Evolutionary conservation across 225 moss, liverwort and hornwort species (phyloP), one percentile per base, ranked within the genome.

Genomic region (Sphagnum tenellum): DNA sequence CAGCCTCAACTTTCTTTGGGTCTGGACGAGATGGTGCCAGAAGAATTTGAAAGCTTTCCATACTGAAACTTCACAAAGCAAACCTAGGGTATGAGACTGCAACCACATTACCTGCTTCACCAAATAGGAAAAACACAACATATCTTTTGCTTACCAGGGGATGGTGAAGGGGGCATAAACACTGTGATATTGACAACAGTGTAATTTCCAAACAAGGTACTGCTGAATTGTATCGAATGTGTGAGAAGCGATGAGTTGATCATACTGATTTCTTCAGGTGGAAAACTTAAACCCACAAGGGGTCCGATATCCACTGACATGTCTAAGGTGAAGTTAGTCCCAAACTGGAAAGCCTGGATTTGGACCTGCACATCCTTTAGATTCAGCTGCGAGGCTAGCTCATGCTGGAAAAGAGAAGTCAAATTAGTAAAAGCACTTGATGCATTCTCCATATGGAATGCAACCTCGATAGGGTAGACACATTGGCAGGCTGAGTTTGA

Each of bases 391-490:
- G 83, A 82, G 47, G 89, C 81, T 54, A 94, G 64, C 70, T 91
- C 85, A 58, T 82, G 83, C 70, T 91, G 94, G 66, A 94, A 94
- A 71, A 79, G 80, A 70, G 77, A 72, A 64, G 80, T 90, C 87
- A 91, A 85, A 72, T 91, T 89, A 56, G 87, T 77, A 54, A 81
- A 82, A n/a, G 88, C 76, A 77, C 84, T 91, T 4, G 79, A 83
- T 59, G 90, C 89, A 72, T 88, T 80, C 52, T 85, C 89, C 79
- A 94, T 85, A 50, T 82, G 75, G 70, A 94, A 88, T 45, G 79
- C 79, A 47, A 94, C 69, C 69, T 86, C 85, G 48, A 94, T 83
- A 49, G 94, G 94, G 61, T 88, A 94, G 56, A 91, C 89, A 76
- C 94, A 94, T 46, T 85, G 78, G 69, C 89, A 91, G 62, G 78